phyloP scores from a whole-genome alignment of 441 rosid species.

The Populus hybrid region DNA sequence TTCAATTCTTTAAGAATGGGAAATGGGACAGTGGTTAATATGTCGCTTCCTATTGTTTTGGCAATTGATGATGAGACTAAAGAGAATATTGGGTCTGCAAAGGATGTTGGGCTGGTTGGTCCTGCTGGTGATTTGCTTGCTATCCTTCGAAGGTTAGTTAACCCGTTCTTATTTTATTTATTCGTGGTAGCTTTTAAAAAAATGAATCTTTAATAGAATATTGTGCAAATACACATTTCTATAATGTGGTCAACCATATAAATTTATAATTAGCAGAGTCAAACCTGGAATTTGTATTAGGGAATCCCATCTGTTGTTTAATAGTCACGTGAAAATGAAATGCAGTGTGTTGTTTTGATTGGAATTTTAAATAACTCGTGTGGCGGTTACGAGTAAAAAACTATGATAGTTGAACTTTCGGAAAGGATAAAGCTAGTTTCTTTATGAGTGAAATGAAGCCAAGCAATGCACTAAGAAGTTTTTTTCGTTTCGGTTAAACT shows the following conservation, averaged over 20 bases:
- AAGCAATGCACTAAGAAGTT: neutral
- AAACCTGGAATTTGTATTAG: neutral
- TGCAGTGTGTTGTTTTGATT: neutral
- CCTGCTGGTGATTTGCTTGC: constrained; percentile 65
- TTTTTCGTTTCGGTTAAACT: neutral
- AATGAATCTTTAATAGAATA: neutral
- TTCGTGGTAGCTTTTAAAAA: neutral
- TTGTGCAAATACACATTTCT: neutral
- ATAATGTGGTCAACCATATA: neutral
- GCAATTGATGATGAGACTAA: constrained; percentile 78
- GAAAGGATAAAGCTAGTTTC: neutral
- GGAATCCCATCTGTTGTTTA: neutral
- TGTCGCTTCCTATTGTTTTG: constrained; percentile 96
- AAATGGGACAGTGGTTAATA: constrained; percentile 63
- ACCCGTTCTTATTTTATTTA: neutral
- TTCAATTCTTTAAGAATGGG: constrained; percentile 62
- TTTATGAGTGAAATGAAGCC: neutral
- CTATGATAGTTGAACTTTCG: neutral
- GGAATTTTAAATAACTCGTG: neutral
- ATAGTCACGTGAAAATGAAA: neutral
- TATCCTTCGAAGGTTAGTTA: constrained; percentile 60
- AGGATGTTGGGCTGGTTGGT: constrained; percentile 54
- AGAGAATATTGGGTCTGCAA: constrained; percentile 56
- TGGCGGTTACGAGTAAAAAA: neutral
- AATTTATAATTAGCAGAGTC: neutral